Conservation (phyloP, 495 filamentous ascomycete genomes). For the Penicillium canescens region DNA sequence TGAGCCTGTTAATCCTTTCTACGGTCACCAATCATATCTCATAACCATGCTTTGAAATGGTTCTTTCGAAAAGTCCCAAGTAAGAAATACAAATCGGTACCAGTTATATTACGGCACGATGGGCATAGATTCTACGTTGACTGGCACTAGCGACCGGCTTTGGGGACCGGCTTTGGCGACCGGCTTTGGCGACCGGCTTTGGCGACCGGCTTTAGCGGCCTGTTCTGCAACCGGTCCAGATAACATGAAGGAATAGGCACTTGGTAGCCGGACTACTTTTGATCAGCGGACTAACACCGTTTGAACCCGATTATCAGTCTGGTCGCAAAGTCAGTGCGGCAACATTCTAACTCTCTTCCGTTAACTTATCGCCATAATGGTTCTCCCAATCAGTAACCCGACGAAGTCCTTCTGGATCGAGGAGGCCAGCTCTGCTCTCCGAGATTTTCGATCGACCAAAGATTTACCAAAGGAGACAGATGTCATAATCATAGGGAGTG, state of each 20-base stretch:
- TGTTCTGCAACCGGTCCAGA: neutral
- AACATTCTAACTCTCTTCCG: neutral
- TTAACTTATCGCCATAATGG: neutral
- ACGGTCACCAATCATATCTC: too few species aligned
- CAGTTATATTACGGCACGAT: neutral
- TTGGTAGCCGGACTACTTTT: neutral
- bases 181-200: neutral
- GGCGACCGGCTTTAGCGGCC: too few species aligned
- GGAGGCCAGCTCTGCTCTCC: neutral
- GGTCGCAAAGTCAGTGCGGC: neutral
- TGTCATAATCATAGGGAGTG: slow-evolving; percentile 1
- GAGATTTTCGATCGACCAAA: neutral
- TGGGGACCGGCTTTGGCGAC: neutral
- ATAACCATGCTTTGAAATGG: too few species aligned
- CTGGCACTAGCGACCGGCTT: neutral
- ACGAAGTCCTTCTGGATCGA: slow-evolving; percentile 3
- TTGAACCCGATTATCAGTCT: neutral
- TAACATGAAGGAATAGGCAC: neutral
- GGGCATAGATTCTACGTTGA: neutral
- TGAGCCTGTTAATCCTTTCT: too few species aligned
- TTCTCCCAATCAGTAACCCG: neutral
- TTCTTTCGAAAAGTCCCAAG: too few species aligned
- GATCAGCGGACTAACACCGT: too few species aligned
- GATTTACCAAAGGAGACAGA: neutral
- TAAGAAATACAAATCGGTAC: neutral